Percentiles rank a stretch among this genome's conserved stretches.
These are phyloP conservation scores for Diphasiastrum complanatum DNA, from an alignment of 83 land plant genomes.

Conservation along the genomic window DNA sequence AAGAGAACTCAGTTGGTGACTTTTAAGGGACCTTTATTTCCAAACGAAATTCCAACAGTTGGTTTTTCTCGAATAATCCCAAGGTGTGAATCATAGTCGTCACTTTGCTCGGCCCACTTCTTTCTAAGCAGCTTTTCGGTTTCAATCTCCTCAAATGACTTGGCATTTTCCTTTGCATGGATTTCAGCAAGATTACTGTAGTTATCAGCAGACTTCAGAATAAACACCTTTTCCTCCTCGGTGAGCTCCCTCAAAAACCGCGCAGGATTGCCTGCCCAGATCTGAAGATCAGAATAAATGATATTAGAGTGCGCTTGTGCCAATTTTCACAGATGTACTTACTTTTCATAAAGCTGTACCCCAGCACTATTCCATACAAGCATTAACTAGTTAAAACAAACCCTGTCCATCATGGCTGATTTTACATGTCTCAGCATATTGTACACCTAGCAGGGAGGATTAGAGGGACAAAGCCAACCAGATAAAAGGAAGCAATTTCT, in stretches of 20 bases:
- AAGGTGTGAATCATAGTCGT: conserved; percentile 71
- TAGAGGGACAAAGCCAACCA: no score
- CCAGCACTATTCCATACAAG: no score
- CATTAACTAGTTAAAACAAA: no score
- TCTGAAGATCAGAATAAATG: conserved; percentile 34
- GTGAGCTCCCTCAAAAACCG: conserved; percentile 85
- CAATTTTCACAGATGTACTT: no score
- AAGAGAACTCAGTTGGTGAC: no score
- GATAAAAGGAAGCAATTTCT: no score
- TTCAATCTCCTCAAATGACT: conserved; percentile 63
- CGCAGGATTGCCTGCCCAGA: conserved; percentile 96
- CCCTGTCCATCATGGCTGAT: no score
- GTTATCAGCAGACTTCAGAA: conserved; percentile 60
- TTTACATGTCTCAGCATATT: no score
- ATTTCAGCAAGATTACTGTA: conserved; percentile 59
- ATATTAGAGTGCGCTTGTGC: background rate
- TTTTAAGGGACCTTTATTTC: no score
- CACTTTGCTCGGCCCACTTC: conserved; percentile 53
- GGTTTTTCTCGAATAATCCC: conserved; percentile 58
- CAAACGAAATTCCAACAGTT: no score
- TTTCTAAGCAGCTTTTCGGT: conserved; percentile 60
- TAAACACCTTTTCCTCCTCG: conserved; percentile 64
- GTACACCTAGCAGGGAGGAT: no score
- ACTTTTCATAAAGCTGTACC: no score
- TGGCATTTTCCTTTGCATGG: conserved; percentile 79